Conservation (phyloP, 192 early-diverging fungal genomes). For the Coemansia javaensis region DNA sequence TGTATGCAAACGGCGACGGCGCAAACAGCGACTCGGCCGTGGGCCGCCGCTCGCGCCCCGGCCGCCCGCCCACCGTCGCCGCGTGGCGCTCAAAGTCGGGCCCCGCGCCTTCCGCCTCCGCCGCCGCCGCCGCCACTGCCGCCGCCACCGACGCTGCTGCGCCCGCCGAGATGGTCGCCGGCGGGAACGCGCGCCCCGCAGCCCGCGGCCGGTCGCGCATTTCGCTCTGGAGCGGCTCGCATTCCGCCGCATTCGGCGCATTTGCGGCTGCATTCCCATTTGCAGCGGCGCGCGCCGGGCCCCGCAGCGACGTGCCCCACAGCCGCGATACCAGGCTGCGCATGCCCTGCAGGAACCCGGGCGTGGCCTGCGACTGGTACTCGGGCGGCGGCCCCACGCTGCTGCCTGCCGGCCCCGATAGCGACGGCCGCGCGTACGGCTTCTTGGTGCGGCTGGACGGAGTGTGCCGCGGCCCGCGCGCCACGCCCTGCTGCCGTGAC, state of each 20-base stretch:
- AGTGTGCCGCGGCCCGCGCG: constrained; percentile 34
- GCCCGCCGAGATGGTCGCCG: background rate
- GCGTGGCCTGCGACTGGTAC: constrained; percentile 14
- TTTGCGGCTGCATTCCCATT: background rate
- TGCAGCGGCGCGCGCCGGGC: constrained; percentile 1
- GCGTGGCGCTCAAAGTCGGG: constrained; percentile 7
- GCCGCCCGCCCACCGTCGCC: constrained; percentile 15
- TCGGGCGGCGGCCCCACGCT: constrained; percentile 5
- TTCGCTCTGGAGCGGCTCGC: background rate
- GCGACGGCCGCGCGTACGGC: constrained; percentile 21
- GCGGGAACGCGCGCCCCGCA: background rate
- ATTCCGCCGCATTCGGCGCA: background rate
- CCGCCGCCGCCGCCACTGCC: constrained; percentile 1
- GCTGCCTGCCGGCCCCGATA: background rate
- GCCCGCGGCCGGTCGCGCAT: background rate
- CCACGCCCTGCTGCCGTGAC: constrained; percentile 28
- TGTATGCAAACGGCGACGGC: constrained; percentile 49
- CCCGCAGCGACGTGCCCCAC: constrained; percentile 39
- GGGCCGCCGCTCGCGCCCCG: constrained; percentile 17
- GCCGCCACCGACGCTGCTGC: background rate
- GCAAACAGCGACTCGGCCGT: constrained; percentile 39
- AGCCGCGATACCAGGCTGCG: constrained; percentile 40
- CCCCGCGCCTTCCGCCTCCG: background rate
- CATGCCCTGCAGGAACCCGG: constrained; percentile 45
- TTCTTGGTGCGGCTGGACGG: constrained; percentile 41